These are phyloP conservation scores for Athelia sp. DNA, from an alignment of 1,284 basidiomycete genomes.

Conservation along the genomic window DNA sequence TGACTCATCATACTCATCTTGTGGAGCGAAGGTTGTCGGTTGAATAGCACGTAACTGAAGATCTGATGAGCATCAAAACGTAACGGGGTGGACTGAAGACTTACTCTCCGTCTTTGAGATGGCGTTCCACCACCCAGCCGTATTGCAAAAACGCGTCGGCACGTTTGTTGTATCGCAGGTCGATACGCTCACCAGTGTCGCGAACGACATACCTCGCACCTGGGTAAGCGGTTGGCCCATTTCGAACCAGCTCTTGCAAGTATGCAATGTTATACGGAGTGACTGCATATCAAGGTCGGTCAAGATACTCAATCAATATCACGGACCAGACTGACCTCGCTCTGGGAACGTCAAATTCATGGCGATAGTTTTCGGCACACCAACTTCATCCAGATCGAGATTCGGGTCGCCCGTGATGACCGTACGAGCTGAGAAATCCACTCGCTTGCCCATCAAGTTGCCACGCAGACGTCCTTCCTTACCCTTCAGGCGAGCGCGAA, in stretches of 20 bases:
- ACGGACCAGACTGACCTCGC: slow-evolving; percentile 55
- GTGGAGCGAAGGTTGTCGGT: slow-evolving; percentile 96
- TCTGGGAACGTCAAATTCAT: slow-evolving; percentile 99
- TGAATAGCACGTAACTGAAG: slow-evolving; percentile 88
- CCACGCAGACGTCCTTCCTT: slow-evolving; percentile 98
- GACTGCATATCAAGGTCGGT: slow-evolving; percentile 42
- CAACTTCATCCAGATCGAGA: slow-evolving; percentile 94
- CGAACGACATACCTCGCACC: slow-evolving; percentile 97
- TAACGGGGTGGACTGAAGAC: slow-evolving; percentile 26
- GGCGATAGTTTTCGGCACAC: slow-evolving; percentile 95
- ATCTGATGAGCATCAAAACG: slow-evolving; percentile 2
- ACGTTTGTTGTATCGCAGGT: slow-evolving; percentile 96
- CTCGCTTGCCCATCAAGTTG: slow-evolving; percentile 99
- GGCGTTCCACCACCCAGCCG: slow-evolving; percentile 98
- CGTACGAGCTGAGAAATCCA: slow-evolving; percentile 98
- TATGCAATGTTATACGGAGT: slow-evolving; percentile 97
- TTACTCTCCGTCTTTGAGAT: slow-evolving; percentile 96
- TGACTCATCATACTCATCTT: slow-evolving; percentile 99
- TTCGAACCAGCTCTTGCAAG: slow-evolving; percentile 93
- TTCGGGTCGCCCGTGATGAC: slow-evolving; percentile 99
- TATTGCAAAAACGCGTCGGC: slow-evolving; percentile 97
- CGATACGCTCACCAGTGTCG: slow-evolving; percentile 97
- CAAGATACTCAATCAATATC: slow-evolving; percentile 1
- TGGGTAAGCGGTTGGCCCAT: slow-evolving; percentile 93
- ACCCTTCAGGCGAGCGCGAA: slow-evolving; percentile 96